Evolutionary conservation across 2,329 filamentous ascomycete genomes (phyloP), one percentile per base, ranked within the genome.

Genomic region (Cladobotryum protrusum): DNA sequence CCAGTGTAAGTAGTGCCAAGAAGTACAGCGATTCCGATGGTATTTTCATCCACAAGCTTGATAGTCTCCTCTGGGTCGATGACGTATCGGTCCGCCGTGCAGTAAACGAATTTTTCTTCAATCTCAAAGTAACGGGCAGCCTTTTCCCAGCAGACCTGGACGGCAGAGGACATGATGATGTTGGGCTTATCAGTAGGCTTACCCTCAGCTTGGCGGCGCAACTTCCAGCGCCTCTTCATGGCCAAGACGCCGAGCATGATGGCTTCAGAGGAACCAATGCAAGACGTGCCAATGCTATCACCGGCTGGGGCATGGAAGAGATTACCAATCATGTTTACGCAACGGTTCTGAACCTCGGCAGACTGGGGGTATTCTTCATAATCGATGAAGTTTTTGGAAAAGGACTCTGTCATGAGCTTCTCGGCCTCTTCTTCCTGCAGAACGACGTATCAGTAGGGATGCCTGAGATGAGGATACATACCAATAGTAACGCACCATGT

Each of bases 111-210:
- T 70, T 87, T 89, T 75, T 96, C 91, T 59, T 96, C 92, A 39
- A 96, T 81, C 62, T 97, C 92, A 61, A 95, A 93, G 73, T 95
- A 95, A 46, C 89, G 79, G 4, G 86, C 82, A 1, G 86, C 85
- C 75, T 96, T 96, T 69, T 96, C 90, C 91, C 91, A 96, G 77
- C 90, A 96, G 37, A 96, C 92, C 72, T 97, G 92, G 2, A 96
- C 92, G 32, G 92, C 91, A 20, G 88, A 89, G 61, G 88, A 93
- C 92, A 97, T 96, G 75, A 97, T 74, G 54, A 97, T 85, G 71
- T 97, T 97, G 49, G 92, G 92, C 41, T 79, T 79, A 55, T 90
- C 87, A 53, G 68, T 80, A 48, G 89, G 80, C 73, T 95, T 93
- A 54, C 90, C 91, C 59, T 82, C 87, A 4, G 87, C 89, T 66